Conservation (phyloP, 2,329 filamentous ascomycete genomes). For the Cladosporium cucumerinum region DNA sequence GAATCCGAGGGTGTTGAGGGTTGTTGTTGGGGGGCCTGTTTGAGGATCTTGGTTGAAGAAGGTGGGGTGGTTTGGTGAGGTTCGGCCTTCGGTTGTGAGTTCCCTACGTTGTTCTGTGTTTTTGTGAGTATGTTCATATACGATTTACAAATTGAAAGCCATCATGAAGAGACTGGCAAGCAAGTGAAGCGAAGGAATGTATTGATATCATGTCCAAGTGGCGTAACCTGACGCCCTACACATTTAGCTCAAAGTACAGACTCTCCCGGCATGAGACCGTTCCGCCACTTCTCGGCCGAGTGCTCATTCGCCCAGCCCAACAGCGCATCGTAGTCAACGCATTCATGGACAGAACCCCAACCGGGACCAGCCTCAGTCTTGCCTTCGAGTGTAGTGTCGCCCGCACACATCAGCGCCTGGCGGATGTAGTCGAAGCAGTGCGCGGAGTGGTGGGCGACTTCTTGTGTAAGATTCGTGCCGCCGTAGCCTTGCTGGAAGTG, state of each 20-base stretch:
- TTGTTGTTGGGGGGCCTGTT: conserved; percentile 47
- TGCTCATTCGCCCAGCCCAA: conserved; percentile 14
- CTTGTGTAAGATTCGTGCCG: conserved; percentile 21
- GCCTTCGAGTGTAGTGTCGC: conserved; percentile 30
- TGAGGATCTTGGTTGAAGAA: not conserved
- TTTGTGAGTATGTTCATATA: not conserved
- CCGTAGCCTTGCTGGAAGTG: conserved; percentile 18
- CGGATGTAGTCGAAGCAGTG: conserved; percentile 35
- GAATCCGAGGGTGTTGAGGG: conserved; percentile 42
- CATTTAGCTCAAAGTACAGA: not conserved
- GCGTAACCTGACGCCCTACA: not conserved
- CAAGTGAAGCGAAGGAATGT: too few relatives aligned
- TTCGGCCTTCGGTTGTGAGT: not conserved
- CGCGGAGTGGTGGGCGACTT: conserved; percentile 25
- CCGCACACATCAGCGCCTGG: conserved; percentile 31
- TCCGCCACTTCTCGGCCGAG: conserved; percentile 16
- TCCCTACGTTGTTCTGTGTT: not conserved
- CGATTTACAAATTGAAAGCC: not conserved
- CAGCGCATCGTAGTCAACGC: conserved; percentile 13
- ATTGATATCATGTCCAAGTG: not conserved
- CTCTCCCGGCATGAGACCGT: conserved; percentile 7
- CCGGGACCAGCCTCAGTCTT: conserved; percentile 14
- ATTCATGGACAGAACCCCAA: conserved; percentile 14
- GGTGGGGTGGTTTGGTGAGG: not conserved
- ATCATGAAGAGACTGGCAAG: too few relatives aligned